Conservation (phyloP, 2,329 filamentous ascomycete genomes). For the Trichoderma sp. region DNA sequence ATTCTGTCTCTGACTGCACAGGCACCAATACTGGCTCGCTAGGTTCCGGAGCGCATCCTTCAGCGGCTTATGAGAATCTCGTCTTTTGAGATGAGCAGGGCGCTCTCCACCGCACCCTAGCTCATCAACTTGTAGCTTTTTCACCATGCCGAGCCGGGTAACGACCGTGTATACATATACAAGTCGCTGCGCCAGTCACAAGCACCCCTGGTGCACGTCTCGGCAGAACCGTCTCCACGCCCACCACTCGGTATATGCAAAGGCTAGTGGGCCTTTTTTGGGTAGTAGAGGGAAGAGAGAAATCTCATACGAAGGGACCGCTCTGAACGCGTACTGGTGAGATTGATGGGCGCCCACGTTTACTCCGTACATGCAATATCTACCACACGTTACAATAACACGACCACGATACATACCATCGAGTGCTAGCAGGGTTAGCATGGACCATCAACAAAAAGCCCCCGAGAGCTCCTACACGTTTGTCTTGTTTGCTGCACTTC, state of each 20-base stretch:
- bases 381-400: conserved; percentile 26
- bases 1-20: conserved; percentile 39
- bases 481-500: neutral
- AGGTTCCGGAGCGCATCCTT: conserved; percentile 29
- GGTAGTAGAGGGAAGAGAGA: neutral
- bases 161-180: conserved; percentile 9
- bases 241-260: conserved; percentile 28
- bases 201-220: conserved; percentile 29
- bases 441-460: conserved; percentile 29
- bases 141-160: conserved; percentile 30
- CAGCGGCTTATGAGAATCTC: conserved; percentile 25
- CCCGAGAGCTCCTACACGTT: conserved; percentile 12
- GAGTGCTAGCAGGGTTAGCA: conserved; percentile 28
- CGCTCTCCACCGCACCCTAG: conserved; percentile 28
- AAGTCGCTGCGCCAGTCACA: conserved; percentile 27
- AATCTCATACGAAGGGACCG: conserved; percentile 14
- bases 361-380: conserved; percentile 22
- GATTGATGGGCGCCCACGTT: conserved; percentile 26
- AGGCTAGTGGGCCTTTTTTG: conserved; percentile 13
- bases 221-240: conserved; percentile 32
- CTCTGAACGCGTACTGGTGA: conserved; percentile 12
- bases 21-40: conserved; percentile 25
- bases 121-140: conserved; percentile 13
- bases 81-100: conserved; percentile 24
- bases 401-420: conserved; percentile 2